Base-by-base conservation (phyloP, 2,329 filamentous ascomycete genomes). In the Didymella pinodella region DNA sequence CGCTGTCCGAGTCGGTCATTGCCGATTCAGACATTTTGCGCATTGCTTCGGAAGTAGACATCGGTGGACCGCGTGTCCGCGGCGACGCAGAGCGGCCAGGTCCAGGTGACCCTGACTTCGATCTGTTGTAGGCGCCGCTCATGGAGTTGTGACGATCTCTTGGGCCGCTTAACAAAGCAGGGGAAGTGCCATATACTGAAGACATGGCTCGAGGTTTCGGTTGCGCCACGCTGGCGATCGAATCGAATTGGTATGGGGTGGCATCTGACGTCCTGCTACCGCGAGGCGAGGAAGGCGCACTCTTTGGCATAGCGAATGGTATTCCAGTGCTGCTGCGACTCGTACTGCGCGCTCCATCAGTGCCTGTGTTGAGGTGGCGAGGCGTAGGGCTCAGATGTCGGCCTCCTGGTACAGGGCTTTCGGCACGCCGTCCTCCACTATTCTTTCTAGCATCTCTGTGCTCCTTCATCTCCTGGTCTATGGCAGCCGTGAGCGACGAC, bases 381-480 rank as follows among this genome's bases (percentile, higher is more conserved):
- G 90, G 90, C 28, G 69, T 65, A 41, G 88, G 85, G 54, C 79
- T 83, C 28, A 77, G 84, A 83, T 60, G 86, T 83, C 63, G 88
- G 20, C 85, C 59, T 60, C 44, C 60, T 48, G 31, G 66, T 51
- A 36, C 63, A 64, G 11, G 73, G 47, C 75, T 76, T 18, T 69
- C 66, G 26, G 68, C 62, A 41, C 71, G 65, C 8, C 70, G 57
- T 45, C 66, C 56, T 54, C 48, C 55, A 64, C 20, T 64, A 62
- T 66, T 41, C 28, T 63, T 64, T 34, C 78, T 80, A 44, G 52
- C 57, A 60, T 60, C 74, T 90, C 88, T 38, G 93, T 88, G 56
- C 78, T 92, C 90, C 63, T 84, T 83, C 62, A 90, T 85, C 81
- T 94, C 91, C 80, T 92, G 88, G 73, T 93, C 90, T 63, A 93